Conservation (phyloP, 371 early-diverging fungal species). For the Actinomortierella ambigua region DNA sequence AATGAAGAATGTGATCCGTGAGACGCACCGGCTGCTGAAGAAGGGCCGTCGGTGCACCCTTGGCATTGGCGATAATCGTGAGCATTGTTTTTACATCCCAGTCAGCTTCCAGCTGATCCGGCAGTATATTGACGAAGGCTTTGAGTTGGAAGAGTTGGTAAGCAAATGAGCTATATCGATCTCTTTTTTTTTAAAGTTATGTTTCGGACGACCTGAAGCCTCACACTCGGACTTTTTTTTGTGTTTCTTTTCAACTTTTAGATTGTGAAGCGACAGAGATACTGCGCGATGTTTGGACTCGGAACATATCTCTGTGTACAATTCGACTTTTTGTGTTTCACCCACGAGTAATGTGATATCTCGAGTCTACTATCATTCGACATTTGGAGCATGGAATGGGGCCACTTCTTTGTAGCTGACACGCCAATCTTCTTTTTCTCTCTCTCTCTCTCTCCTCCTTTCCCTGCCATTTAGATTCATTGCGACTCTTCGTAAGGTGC, state of each 20-base stretch:
- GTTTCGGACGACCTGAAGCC: too few relatives aligned
- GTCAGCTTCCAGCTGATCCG: constrained; percentile 84
- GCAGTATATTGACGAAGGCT: constrained; percentile 81
- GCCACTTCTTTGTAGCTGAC: too few relatives aligned
- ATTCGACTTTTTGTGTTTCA: constrained; percentile 90
- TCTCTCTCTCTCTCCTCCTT: too few relatives aligned
- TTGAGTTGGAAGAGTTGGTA: constrained; percentile 87
- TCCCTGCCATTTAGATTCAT: constrained; percentile 70
- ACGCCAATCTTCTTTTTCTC: too few relatives aligned
- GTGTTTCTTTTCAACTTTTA: constrained; percentile 9
- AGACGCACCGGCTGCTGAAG: constrained; percentile 78
- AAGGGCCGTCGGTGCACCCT: constrained; percentile 76
- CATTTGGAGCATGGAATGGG: too few relatives aligned
- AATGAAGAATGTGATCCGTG: constrained; percentile 73
- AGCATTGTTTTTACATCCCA: constrained; percentile 88
- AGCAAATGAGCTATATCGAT: neutral
- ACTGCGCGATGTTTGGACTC: constrained; percentile 87
- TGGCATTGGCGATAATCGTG: constrained; percentile 92
- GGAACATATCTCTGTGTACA: constrained; percentile 88
- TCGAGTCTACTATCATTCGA: too few relatives aligned
- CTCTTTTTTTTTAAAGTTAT: neutral
- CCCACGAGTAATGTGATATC: constrained; percentile 67
- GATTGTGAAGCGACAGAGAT: constrained; percentile 90
- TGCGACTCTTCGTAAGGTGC: constrained; percentile 80
- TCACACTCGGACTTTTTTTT: too few relatives aligned